A percentile compares a stretch with the other conserved stretches of the same genome.
Conservation (phyloP, 2,329 filamentous ascomycete genomes). For the Huntiella abstrusa region DNA sequence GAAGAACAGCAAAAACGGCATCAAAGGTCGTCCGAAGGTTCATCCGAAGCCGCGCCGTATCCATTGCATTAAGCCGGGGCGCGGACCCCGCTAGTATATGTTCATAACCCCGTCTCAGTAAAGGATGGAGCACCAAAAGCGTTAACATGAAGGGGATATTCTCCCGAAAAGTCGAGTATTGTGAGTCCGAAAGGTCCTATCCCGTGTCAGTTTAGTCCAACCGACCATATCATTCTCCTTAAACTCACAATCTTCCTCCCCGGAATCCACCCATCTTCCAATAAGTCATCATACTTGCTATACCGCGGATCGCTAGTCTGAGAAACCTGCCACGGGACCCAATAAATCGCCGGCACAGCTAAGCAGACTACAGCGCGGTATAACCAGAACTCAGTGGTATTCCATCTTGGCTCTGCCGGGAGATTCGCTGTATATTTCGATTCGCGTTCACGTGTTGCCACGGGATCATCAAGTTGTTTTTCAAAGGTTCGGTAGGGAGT, state of each 20-base stretch:
- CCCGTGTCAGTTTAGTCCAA: not conserved
- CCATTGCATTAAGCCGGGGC: slow-evolving; percentile 26
- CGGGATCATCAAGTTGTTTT: slow-evolving; percentile 19
- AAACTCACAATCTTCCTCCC: slow-evolving; percentile 64
- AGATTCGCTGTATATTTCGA: slow-evolving; percentile 21
- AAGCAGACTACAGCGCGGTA: slow-evolving; percentile 54
- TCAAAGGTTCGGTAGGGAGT: slow-evolving; percentile 39
- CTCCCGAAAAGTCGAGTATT: slow-evolving; percentile 68
- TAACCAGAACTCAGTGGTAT: slow-evolving; percentile 64
- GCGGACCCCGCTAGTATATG: slow-evolving; percentile 15
- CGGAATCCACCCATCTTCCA: slow-evolving; percentile 76
- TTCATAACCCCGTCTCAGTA: slow-evolving; percentile 58
- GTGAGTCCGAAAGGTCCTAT: slow-evolving; percentile 72
- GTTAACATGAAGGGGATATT: slow-evolving; percentile 68
- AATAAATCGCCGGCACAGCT: slow-evolving; percentile 73
- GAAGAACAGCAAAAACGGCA: slow-evolving; percentile 59
- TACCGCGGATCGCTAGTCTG: slow-evolving; percentile 66
- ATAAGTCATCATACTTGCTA: slow-evolving; percentile 46
- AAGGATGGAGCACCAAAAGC: slow-evolving; percentile 59
- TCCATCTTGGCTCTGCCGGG: slow-evolving; percentile 55
- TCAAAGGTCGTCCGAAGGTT: slow-evolving; percentile 48
- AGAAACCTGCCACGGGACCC: slow-evolving; percentile 71
- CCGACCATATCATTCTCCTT: slow-evolving; percentile 7
- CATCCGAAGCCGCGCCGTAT: slow-evolving; percentile 43
- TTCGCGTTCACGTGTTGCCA: slow-evolving; percentile 17